phyloP scores from a whole-genome alignment of 2,329 filamentous ascomycete species.

The Nothophaeocryptopus gaeumannii region DNA sequence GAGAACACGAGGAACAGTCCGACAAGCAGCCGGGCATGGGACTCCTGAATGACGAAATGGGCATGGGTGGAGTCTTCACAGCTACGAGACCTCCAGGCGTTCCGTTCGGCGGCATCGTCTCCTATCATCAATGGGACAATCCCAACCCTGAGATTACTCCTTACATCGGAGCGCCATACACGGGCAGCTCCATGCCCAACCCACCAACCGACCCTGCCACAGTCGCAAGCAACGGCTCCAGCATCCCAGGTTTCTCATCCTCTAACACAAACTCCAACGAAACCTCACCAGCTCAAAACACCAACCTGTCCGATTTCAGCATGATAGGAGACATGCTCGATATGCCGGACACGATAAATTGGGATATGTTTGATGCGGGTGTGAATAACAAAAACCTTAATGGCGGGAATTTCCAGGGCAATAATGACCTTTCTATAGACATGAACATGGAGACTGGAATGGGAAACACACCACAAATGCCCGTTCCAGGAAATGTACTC shows the following conservation, averaged over 20 bases:
- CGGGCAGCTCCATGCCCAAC: not conserved
- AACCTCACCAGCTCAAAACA: not conserved
- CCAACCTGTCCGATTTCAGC: constrained; percentile 24
- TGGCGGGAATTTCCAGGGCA: not conserved
- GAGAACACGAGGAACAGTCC: not conserved
- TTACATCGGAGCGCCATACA: not conserved
- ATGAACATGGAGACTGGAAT: not conserved
- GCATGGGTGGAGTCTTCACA: not conserved
- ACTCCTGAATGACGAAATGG: constrained; percentile 2
- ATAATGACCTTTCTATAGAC: not conserved
- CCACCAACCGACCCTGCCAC: not conserved
- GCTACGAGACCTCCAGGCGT: constrained; percentile 3
- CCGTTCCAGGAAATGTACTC: constrained; percentile 14
- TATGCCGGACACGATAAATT: constrained; percentile 28
- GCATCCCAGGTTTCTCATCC: not conserved
- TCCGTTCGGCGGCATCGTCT: constrained; percentile 17
- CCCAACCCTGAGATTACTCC: not conserved
- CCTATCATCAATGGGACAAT: constrained; percentile 19
- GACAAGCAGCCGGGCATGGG: not conserved
- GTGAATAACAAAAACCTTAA: constrained; percentile 14
- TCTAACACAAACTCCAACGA: constrained; percentile 12
- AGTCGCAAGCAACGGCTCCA: not conserved
- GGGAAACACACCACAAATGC: not conserved
- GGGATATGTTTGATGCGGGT: constrained; percentile 30
- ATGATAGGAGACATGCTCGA: constrained; percentile 34